These are phyloP conservation scores for Trichoderma atrobrunneum DNA, from an alignment of 2,329 filamentous ascomycete genomes.

Conservation along the genomic window DNA sequence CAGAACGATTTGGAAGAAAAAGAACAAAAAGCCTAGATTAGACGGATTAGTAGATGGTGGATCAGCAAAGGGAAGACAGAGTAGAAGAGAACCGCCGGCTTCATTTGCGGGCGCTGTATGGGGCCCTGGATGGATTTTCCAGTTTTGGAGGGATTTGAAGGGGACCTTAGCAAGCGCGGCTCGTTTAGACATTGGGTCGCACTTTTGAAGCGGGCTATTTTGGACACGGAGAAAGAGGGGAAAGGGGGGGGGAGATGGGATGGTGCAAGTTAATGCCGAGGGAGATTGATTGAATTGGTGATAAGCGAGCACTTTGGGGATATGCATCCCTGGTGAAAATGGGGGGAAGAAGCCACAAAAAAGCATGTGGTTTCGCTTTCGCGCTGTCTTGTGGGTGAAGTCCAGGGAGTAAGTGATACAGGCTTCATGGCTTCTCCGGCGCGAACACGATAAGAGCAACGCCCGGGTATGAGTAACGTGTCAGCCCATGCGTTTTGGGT, in stretches of 20 bases:
- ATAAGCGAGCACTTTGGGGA: neutral
- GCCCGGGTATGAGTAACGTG: neutral
- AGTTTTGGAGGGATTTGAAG: neutral
- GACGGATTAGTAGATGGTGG: neutral
- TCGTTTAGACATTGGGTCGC: neutral
- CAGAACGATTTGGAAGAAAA: neutral
- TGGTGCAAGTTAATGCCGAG: neutral
- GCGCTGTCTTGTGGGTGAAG: neutral
- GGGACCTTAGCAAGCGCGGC: neutral
- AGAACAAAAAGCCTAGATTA: neutral
- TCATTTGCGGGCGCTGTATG: neutral
- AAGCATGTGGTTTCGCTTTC: neutral
- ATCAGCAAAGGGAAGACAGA: neutral
- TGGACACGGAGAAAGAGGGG: neutral
- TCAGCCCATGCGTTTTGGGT: neutral
- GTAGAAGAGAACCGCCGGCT: neutral
- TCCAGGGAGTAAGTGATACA: neutral
- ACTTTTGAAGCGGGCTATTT: constrained; percentile 1
- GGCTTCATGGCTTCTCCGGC: neutral
- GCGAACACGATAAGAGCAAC: neutral
- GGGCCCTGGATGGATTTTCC: neutral
- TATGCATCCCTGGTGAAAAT: neutral
- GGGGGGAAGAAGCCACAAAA: neutral
- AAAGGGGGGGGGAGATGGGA: neutral
- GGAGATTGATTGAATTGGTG: neutral